Evolutionary conservation across 1,139 yeast species (phyloP).

Genomic region (Debaryomyces sp.): DNA sequence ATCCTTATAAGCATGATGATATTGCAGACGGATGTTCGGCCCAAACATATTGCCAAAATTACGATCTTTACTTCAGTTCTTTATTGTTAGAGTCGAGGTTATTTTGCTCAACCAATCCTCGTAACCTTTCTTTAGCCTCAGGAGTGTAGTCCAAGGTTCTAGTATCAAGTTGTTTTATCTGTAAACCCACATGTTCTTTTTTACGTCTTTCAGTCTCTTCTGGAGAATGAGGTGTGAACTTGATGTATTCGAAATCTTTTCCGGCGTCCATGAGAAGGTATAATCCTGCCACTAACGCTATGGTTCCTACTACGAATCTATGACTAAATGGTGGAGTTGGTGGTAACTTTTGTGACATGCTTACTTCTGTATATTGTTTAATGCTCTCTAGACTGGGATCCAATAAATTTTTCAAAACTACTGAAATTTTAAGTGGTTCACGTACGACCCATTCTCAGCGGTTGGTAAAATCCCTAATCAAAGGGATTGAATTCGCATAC

Average conservation of each 20-base stretch:
- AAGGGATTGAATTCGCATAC: not conserved
- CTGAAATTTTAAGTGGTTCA: not conserved
- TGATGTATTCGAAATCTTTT: constrained; percentile 44
- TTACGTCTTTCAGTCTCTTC: constrained; percentile 46
- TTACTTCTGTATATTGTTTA: not conserved
- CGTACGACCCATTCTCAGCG: not conserved
- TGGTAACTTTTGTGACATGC: constrained; percentile 13
- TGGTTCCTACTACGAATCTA: constrained; percentile 38
- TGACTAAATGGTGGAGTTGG: constrained; percentile 42
- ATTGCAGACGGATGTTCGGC: not conserved
- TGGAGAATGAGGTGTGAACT: constrained; percentile 39
- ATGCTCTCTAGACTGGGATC: not conserved
- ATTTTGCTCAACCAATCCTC: constrained; percentile 22
- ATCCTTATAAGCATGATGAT: not conserved
- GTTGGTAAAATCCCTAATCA: not conserved
- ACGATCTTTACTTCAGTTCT: not conserved
- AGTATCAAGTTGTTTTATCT: constrained; percentile 36
- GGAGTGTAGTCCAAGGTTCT: constrained; percentile 47
- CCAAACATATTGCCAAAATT: not conserved
- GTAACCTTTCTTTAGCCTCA: constrained; percentile 42
- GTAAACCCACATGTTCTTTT: constrained; percentile 33
- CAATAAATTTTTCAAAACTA: not conserved
- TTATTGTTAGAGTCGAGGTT: constrained; percentile 8
- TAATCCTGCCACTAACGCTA: constrained; percentile 38
- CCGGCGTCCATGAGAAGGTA: constrained; percentile 39